These are phyloP conservation scores for Nakazawaea pomicola DNA, from an alignment of 805 yeast genomes.

Conservation along the genomic window DNA sequence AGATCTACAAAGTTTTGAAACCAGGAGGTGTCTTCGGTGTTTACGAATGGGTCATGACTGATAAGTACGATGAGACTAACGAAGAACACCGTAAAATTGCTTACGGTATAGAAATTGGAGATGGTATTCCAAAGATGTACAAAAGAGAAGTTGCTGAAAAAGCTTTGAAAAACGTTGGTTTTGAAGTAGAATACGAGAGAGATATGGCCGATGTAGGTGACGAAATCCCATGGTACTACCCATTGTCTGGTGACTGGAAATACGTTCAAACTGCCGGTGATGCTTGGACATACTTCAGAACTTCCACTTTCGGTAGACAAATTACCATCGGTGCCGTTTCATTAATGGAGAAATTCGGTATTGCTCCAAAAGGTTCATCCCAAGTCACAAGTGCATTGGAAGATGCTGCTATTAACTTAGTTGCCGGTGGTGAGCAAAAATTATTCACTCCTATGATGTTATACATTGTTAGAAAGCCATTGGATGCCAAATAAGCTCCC, in stretches of 20 bases:
- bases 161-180: slow-evolving; percentile 84
- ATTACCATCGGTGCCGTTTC: slow-evolving; percentile 79
- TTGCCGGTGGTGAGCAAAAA: slow-evolving; percentile 84
- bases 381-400: slow-evolving; percentile 91
- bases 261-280: slow-evolving; percentile 78
- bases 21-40: slow-evolving; percentile 98
- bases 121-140: slow-evolving; percentile 98
- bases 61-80: slow-evolving; percentile 79
- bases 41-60: slow-evolving; percentile 99
- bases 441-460: slow-evolving; percentile 98
- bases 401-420: slow-evolving; percentile 94
- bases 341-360: slow-evolving; percentile 73
- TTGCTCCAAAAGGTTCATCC: slow-evolving; percentile 90
- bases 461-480: slow-evolving; percentile 83
- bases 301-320: slow-evolving; percentile 80
- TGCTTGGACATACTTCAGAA: slow-evolving; percentile 79
- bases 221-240: slow-evolving; percentile 95
- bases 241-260: slow-evolving; percentile 91
- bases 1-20: slow-evolving; percentile 90
- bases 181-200: slow-evolving; percentile 65
- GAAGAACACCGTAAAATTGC: slow-evolving; percentile 90
- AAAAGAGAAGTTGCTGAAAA: slow-evolving; percentile 76
- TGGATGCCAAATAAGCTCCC: slow-evolving; percentile 19
- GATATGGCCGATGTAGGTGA: slow-evolving; percentile 84
- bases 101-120: slow-evolving; percentile 97